A percentile compares a stretch with the other conserved stretches of the same genome.
Evolutionary conservation across 139 green algal genomes (phyloP).

Genomic region (Coelastrella sp.): DNA sequence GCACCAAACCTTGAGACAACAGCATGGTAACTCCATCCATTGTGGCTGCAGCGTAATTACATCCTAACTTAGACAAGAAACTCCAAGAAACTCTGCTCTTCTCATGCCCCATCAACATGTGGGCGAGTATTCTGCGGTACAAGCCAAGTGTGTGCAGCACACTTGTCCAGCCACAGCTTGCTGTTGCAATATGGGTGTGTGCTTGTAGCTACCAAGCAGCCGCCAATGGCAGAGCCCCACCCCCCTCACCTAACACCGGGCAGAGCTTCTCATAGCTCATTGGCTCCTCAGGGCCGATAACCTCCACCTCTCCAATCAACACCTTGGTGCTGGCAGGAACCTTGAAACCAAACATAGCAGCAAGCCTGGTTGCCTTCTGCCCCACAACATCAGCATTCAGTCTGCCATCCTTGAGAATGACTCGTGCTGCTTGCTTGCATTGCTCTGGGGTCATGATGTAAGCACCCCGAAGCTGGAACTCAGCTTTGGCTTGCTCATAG

Average conservation of each 20-base stretch:
- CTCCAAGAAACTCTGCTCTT: no score
- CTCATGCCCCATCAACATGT: no score
- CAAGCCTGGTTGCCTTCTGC: constrained; percentile 70
- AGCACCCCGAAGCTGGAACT: constrained; percentile 68
- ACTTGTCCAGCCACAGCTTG: neutral
- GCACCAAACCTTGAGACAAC: no score
- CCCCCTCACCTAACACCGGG: constrained; percentile 69
- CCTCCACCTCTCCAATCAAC: constrained; percentile 68
- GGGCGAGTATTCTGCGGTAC: no score
- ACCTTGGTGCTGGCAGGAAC: constrained; percentile 60
- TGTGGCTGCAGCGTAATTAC: no score
- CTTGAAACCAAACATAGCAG: constrained; percentile 73
- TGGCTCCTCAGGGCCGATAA: constrained; percentile 68
- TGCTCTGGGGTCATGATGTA: constrained; percentile 78
- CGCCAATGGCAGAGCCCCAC: no score
- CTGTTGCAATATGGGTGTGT: neutral
- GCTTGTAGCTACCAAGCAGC: no score
- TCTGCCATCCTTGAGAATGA: constrained; percentile 68
- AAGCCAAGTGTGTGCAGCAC: constrained; percentile 49
- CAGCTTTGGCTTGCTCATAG: constrained; percentile 64
- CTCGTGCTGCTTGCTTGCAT: constrained; percentile 60
- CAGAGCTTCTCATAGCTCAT: constrained; percentile 82
- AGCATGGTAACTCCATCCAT: no score
- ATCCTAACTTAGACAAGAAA: no score
- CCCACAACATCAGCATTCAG: constrained; percentile 77